Base-by-base conservation (phyloP, 139 green algal species). In the Micractinium sp. region DNA sequence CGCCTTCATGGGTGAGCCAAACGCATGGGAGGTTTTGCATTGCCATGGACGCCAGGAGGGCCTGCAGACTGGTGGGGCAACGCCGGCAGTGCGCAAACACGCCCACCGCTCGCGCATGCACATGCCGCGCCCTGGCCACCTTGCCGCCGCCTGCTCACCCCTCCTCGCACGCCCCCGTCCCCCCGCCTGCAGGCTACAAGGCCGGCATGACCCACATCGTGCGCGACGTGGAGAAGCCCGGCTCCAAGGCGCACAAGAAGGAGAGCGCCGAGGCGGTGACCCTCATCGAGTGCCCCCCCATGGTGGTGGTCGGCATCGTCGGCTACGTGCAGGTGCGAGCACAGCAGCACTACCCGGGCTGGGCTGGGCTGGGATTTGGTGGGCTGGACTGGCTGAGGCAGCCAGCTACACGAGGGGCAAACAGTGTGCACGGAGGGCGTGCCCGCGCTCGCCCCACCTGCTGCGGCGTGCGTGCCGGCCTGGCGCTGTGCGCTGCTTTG, bases 171-270 rank as follows among this genome's bases (percentile, higher is more conserved):
- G 25, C 77, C 31, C 77, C 35, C 61, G 16, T 14, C 23, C 7
- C 5, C 3, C 19, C 16, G 20, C 9, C 27, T 69, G 76, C 86
- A 89, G 86, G 84, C 84, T 95, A 95, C 94, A 97, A 97, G 93
- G 95, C 96, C 79, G 98, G 98, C 94, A 98, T 98, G 96, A 99
- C 98, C 67, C 98, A 99, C 96, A 99, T 99, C 89, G 86, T 99
- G 60, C 97, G 98, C 84, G 98, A 99, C 85, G 98, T 99, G 74
- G 98, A 99, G 85, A 99, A 99, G 96, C 98, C 97, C 16, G 98
- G 98, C 87, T 99, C 96, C 93, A 99, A 99, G 96, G 94, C 99
- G 82, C 98, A 99, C 95, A 99, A 99, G 97, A 99, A 99, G 97
- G 98, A 99, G 96, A 96, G 96, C 22, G 96, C 93, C 91, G 98